These are phyloP conservation scores for Ophiocordyceps camponoti-saundersi DNA, from an alignment of 2,329 filamentous ascomycete species.

Conservation along the genomic window DNA sequence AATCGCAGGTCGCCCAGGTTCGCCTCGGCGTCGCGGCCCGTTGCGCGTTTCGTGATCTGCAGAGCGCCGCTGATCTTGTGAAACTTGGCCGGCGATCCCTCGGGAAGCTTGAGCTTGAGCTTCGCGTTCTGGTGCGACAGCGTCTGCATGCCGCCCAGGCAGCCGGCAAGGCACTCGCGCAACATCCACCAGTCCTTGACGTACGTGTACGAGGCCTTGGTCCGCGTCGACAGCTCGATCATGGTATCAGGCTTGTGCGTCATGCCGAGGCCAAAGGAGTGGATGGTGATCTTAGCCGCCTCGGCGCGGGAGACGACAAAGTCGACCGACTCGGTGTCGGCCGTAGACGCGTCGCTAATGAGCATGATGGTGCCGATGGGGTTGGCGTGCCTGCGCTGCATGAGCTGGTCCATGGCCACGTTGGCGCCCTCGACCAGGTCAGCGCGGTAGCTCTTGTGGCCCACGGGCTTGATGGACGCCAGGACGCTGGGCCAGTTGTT, in stretches of 20 bases:
- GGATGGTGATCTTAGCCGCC: constrained; percentile 91
- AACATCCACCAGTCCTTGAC: constrained; percentile 99
- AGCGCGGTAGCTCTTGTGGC: constrained; percentile 88
- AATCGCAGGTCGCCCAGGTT: constrained; percentile 83
- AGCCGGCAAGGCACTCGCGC: constrained; percentile 86
- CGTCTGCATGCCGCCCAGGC: constrained; percentile 78
- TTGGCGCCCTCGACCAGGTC: constrained; percentile 97
- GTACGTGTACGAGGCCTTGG: constrained; percentile 93
- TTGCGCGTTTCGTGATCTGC: constrained; percentile 90
- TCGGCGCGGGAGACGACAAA: constrained; percentile 95
- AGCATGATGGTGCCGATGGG: constrained; percentile 89
- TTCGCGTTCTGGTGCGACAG: constrained; percentile 98
- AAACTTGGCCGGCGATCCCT: constrained; percentile 94
- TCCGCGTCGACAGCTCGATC: constrained; percentile 90
- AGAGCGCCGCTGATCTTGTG: constrained; percentile 95
- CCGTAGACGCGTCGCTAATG: constrained; percentile 93
- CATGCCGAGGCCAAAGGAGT: constrained; percentile 89
- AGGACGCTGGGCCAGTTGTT: constrained; percentile 77
- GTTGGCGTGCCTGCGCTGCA: constrained; percentile 94
- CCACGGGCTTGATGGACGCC: constrained; percentile 76
- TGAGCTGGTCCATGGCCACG: constrained; percentile 93
- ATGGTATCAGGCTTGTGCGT: constrained; percentile 98
- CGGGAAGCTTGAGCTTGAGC: constrained; percentile 80
- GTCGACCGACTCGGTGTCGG: constrained; percentile 87
- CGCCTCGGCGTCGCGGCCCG: constrained; percentile 85